These are phyloP conservation scores for Ganoderma lingzhi DNA, from an alignment of 1,284 basidiomycete genomes.

Conservation along the genomic window DNA sequence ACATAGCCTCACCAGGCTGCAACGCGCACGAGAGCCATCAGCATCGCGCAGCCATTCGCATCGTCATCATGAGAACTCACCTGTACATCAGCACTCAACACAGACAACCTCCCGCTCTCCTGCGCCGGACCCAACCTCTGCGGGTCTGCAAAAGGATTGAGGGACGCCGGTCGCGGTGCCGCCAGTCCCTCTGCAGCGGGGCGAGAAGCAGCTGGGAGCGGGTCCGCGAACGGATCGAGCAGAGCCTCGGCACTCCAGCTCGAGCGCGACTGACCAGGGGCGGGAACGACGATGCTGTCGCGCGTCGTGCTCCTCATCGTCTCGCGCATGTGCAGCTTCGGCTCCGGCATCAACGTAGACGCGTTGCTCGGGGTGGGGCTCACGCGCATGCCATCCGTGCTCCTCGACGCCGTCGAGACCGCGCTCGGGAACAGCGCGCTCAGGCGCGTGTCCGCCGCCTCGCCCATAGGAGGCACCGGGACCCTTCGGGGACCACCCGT, in stretches of 20 bases:
- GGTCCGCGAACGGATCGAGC: constrained; percentile 1
- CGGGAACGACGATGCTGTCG: background rate
- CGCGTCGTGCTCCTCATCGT: background rate
- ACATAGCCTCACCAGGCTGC: constrained; percentile 2
- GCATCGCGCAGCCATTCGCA: background rate
- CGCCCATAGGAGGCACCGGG: background rate
- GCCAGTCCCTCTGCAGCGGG: background rate
- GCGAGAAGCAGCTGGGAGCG: background rate
- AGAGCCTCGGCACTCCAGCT: background rate
- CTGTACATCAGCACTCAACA: background rate
- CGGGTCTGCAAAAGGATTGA: background rate
- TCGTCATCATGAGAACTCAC: background rate
- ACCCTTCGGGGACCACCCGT: background rate
- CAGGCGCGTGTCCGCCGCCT: background rate
- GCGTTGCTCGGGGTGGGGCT: constrained; percentile 1
- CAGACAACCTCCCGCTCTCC: background rate
- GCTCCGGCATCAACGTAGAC: background rate
- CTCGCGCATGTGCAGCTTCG: constrained; percentile 1
- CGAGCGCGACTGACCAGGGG: background rate
- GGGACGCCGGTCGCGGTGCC: background rate
- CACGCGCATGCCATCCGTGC: background rate
- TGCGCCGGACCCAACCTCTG: background rate
- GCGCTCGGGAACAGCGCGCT: constrained; percentile 1
- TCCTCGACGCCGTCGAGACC: background rate
- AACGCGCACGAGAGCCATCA: background rate